Conservation (phyloP, 768 basidiomycete genomes). For the Flagelloscypha sp. region DNA sequence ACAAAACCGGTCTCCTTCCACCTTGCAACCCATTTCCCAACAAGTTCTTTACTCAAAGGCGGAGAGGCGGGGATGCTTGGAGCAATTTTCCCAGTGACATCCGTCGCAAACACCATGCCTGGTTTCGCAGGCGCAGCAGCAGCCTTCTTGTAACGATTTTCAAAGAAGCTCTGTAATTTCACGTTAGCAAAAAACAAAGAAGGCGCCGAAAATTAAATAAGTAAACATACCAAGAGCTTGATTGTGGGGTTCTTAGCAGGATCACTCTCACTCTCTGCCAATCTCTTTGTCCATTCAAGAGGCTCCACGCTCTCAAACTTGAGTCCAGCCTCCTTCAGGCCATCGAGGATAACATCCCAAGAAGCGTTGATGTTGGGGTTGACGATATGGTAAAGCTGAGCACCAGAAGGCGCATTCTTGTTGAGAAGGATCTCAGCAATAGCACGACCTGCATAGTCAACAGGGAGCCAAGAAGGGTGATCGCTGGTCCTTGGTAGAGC, state of each 20-base stretch:
- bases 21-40: constrained; percentile 31
- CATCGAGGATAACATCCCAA: constrained; percentile 34
- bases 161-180: constrained; percentile 24
- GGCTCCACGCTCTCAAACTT: constrained; percentile 29
- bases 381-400: constrained; percentile 29
- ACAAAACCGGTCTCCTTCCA: constrained; percentile 35
- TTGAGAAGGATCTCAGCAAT: constrained; percentile 35
- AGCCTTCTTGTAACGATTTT: constrained; percentile 18
- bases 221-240: constrained; percentile 27
- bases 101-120: constrained; percentile 25
- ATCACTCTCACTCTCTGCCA: constrained; percentile 28
- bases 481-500: constrained; percentile 24
- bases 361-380: constrained; percentile 22
- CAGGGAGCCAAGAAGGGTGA: constrained; percentile 42
- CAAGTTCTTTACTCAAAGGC: constrained; percentile 23
- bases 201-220: neutral
- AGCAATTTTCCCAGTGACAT: constrained; percentile 22
- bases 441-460: constrained; percentile 39
- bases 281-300: constrained; percentile 27
- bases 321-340: constrained; percentile 28
- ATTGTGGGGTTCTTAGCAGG: constrained; percentile 32
- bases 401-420: constrained; percentile 6
- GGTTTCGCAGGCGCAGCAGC: constrained; percentile 13
- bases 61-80: constrained; percentile 23
- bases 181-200: neutral